Evolutionary conservation across 2,329 filamentous ascomycete species (phyloP), one percentile per base, ranked within the genome.

Genomic region (Elsinoe perseae): DNA sequence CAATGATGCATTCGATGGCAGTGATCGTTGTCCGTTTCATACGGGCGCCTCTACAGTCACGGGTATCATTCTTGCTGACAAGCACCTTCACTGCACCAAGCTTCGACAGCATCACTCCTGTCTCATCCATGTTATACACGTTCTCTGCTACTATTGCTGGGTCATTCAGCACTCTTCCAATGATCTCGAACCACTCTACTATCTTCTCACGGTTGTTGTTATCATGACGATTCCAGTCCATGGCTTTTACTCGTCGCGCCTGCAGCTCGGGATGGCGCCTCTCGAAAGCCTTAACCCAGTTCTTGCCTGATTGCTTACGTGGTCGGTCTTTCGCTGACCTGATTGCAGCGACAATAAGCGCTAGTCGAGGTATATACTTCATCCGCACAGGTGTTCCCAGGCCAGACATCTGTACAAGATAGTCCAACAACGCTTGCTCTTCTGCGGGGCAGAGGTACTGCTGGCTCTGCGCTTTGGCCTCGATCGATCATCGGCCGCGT

Each of bases 361-460:
- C 61, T 59, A 64, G 42, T 23, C 54, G 59, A 44, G 57, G 59
- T 58, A 64, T 56, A 50, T 61, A 59, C 56, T 65, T 63, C 1
- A 63, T 58, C 52, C 42, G 62, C 10, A 63, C 38, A 56, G 60
- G 57, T 12, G 59, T 36, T 34, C 62, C 63, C 42, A 63, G 43
- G 50, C 54, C 30, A 58, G 50, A 54, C 59, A 60, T 58, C 44
- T 58, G 59, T 58, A 64, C 52, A 32, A 63, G 30, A 56, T 60
- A 62, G 27, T 57, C 54, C 20, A 62, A 57, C 28, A 68, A 38
- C 25, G 64, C 65, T 46, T 66, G 62, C 62, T 66, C 66, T 62
- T 68, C 30, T 34, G 30, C 64, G 27, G 27, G n/a, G 57, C 7
- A 56, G 63, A 67, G 65, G 56, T 66, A 69, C 61, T 62, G 63